Percentiles rank a stretch among this genome's conserved stretches.
These are phyloP conservation scores for Candida germanica DNA, from an alignment of 805 yeast species.

Conservation along the genomic window DNA sequence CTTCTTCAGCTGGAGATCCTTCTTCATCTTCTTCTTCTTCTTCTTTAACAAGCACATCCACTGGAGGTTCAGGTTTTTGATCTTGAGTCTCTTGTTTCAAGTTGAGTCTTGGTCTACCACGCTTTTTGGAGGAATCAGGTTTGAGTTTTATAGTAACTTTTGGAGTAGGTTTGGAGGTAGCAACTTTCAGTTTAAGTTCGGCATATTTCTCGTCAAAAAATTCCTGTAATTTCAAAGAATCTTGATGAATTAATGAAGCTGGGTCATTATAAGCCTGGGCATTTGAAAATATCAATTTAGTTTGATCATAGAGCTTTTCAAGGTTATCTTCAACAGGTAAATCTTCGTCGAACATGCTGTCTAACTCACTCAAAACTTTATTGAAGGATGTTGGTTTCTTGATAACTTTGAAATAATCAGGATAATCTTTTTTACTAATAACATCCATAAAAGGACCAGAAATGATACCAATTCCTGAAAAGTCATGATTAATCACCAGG, in stretches of 20 bases:
- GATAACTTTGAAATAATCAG: slow-evolving; percentile 76
- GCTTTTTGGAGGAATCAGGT: slow-evolving; percentile 16
- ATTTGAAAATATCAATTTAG: slow-evolving; percentile 67
- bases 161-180: slow-evolving; percentile 16
- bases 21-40: slow-evolving; percentile 11
- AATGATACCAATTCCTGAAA: slow-evolving; percentile 48
- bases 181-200: slow-evolving; percentile 17
- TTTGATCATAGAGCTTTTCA: slow-evolving; percentile 56
- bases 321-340: slow-evolving; percentile 42
- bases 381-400: slow-evolving; percentile 72
- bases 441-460: slow-evolving; percentile 74
- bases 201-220: slow-evolving; percentile 44
- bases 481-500: slow-evolving; percentile 42
- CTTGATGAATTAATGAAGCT: slow-evolving; percentile 65
- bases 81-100: slow-evolving; percentile 6
- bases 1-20: slow-evolving; percentile 15
- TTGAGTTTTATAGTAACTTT: slow-evolving; percentile 23
- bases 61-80: slow-evolving; percentile 7
- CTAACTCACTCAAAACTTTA: slow-evolving; percentile 52
- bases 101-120: slow-evolving; percentile 12
- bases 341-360: slow-evolving; percentile 37
- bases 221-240: slow-evolving; percentile 59
- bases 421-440: slow-evolving; percentile 67
- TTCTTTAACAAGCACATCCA: slow-evolving; percentile 10
- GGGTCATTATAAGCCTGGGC: slow-evolving; percentile 78